These are phyloP conservation scores for Boletus smithii DNA, from an alignment of 1,284 basidiomycete genomes.

Conservation along the genomic window DNA sequence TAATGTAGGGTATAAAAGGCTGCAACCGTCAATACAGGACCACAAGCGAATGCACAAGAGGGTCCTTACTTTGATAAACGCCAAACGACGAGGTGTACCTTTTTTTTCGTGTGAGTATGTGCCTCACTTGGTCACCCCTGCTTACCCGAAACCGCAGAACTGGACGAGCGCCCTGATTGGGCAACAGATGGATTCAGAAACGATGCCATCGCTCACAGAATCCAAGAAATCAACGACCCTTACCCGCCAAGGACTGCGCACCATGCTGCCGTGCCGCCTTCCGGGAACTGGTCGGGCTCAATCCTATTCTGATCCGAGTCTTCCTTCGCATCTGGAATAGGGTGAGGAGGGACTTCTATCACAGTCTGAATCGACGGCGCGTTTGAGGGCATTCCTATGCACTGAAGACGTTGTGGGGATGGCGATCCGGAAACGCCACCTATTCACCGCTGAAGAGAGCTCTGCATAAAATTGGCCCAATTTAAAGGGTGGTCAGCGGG, in stretches of 20 bases:
- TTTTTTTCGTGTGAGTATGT: not conserved
- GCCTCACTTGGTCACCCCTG: not conserved
- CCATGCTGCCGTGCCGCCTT: slow-evolving; percentile 30
- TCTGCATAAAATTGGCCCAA: no score
- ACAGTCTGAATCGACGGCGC: not conserved
- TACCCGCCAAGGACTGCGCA: slow-evolving; percentile 26
- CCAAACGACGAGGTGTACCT: slow-evolving; percentile 30
- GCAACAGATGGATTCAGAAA: not conserved
- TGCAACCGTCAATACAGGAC: slow-evolving; percentile 5
- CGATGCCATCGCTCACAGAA: not conserved
- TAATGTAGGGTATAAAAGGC: slow-evolving; percentile 32
- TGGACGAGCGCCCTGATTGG: slow-evolving; percentile 21
- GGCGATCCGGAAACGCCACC: not conserved
- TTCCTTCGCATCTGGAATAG: not conserved
- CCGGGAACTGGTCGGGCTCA: slow-evolving; percentile 21
- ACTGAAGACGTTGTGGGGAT: not conserved
- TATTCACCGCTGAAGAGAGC: not conserved
- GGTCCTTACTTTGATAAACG: slow-evolving; percentile 31
- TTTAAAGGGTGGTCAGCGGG: no score
- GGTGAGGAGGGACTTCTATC: not conserved
- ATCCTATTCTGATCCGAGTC: not conserved
- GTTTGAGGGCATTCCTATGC: slow-evolving; percentile 12
- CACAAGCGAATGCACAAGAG: not conserved
- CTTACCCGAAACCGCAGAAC: slow-evolving; percentile 31
- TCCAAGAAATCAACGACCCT: not conserved